Evolutionary conservation across 2,329 filamentous ascomycete genomes (phyloP).

Genomic region (Cercospora nicotianae): DNA sequence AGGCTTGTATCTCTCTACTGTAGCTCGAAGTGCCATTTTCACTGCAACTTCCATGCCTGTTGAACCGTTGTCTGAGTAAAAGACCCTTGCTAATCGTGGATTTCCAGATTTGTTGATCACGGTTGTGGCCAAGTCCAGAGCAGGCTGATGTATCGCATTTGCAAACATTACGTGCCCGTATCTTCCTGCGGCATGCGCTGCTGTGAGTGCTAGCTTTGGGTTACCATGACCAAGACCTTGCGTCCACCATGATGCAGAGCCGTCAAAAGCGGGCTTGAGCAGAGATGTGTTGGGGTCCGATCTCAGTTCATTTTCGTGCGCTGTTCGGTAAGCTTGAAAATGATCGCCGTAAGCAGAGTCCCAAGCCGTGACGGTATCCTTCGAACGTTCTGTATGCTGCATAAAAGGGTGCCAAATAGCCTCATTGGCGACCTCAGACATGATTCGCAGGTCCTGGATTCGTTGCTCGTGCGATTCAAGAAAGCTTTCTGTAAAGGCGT

Average conservation of each 20-base stretch:
- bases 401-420: conserved; percentile 87
- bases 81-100: conserved; percentile 67
- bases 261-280: conserved; percentile 71
- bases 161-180: conserved; percentile 92
- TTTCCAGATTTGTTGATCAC: conserved; percentile 63
- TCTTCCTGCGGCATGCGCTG: conserved; percentile 76
- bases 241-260: conserved; percentile 89
- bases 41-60: conserved; percentile 81
- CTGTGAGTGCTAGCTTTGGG: conserved; percentile 67
- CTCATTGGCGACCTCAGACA: conserved; percentile 61
- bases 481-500: conserved; percentile 54
- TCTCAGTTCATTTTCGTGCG: conserved; percentile 32
- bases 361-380: conserved; percentile 68
- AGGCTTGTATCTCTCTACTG: conserved; percentile 61
- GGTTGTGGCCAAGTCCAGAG: conserved; percentile 65
- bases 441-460: conserved; percentile 59
- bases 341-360: conserved; percentile 78
- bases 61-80: conserved; percentile 82
- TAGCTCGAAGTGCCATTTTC: conserved; percentile 78
- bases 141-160: conserved; percentile 75
- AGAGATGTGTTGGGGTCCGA: conserved; percentile 36
- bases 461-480: conserved; percentile 56
- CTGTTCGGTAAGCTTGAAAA: conserved; percentile 62
- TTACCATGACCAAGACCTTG: conserved; percentile 83
- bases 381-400: conserved; percentile 66